Base-by-base conservation (phyloP, 345 rosid genomes). In the Aquilaria malaccensis region DNA sequence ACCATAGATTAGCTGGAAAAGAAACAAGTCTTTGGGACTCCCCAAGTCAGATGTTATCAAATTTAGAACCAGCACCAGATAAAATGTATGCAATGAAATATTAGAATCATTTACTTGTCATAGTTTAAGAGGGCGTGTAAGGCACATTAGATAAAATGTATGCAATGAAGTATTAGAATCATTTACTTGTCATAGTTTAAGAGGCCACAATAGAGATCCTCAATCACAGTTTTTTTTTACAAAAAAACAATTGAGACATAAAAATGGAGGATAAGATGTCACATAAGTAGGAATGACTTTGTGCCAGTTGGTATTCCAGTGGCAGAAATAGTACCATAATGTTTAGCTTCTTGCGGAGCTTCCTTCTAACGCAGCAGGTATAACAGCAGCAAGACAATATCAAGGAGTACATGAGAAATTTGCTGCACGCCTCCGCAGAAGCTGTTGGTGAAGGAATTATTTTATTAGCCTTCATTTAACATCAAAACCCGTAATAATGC, bases 341-440 rank as follows among this genome's bases (percentile, higher is more conserved):
- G 70, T 88, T 90, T 59, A 90, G 72, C 31, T 64, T 81, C 76
- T 77, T 83, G 65, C 99, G 91, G 57, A 94, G 96, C 79, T 88
- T 90, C 86, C 93, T 80, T 78, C 99, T 81, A 12, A 90, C 67
- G 3, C 99, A 94, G 71, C 99, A 94, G 51, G 99, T 94, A 61
- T 94, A 94, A 79, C 99, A 94, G 75, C 99, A 94, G 73, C 99
- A 94, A 32, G 99, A 94, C 62, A 90, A 69, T 79, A 94, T 81
- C 74, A 90, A 70, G 9, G 99, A 90, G 75, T 94, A 94, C 5
- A 87, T 96, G 96, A 94, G 79, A 71, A 94, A 71, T 53, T 90
- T 96, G 69, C 85, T 94, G 68, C 97, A 94, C 64, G 96, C 91
- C 81, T 94, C 97, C 15, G 87, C 89, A 52, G 99, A 83, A 69